These are phyloP conservation scores for Rhizomucor miehei DNA, from an alignment of 371 early-diverging fungal genomes.

Conservation along the genomic window DNA sequence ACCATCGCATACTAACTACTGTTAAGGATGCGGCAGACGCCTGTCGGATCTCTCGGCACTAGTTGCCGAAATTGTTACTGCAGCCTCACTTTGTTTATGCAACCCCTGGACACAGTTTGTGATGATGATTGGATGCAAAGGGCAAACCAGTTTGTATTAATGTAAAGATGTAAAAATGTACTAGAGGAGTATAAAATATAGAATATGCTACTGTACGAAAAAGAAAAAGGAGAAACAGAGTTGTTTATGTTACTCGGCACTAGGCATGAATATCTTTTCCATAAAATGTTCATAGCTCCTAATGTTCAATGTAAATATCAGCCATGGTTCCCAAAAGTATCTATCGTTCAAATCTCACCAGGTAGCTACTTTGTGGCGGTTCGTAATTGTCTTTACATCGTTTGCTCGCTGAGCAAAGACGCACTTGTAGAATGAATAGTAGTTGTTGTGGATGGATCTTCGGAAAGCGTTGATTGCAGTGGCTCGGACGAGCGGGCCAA, in stretches of 20 bases:
- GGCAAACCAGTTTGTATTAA: conserved; percentile 2
- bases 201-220: background rate
- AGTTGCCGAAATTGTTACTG: no score
- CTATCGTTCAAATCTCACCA: conserved; percentile 31
- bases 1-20: no score
- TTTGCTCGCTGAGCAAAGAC: conserved; percentile 53
- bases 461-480: conserved; percentile 80
- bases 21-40: no score
- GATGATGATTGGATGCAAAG: no score
- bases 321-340: background rate
- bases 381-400: conserved; percentile 58
- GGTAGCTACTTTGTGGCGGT: conserved; percentile 56
- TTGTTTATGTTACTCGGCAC: conserved; percentile 30
- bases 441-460: conserved; percentile 48
- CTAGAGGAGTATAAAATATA: no score
- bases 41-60: no score
- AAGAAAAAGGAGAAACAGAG: conserved; percentile 1
- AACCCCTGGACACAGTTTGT: no score
- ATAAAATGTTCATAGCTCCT: conserved; percentile 55
- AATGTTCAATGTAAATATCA: conserved; percentile 6
- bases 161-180: background rate
- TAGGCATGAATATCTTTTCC: conserved; percentile 48
- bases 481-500: conserved; percentile 82
- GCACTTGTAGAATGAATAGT: conserved; percentile 42
- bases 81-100: no score